Evolutionary conservation across 1,284 basidiomycete species (phyloP).

Genomic region (Stygiomarasmius scandens): DNA sequence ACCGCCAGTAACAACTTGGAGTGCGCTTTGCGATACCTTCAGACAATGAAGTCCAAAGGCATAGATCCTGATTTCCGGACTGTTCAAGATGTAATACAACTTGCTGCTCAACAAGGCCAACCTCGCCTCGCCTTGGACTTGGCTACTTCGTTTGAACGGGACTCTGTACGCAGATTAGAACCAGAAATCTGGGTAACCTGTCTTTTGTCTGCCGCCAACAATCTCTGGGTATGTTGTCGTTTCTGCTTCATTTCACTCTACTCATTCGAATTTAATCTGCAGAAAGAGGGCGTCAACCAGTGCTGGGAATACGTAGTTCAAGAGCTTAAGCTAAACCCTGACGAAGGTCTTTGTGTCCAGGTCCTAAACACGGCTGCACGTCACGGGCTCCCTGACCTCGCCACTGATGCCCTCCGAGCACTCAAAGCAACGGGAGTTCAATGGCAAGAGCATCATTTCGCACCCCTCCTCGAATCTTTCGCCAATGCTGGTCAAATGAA

Average conservation of each 20-base stretch:
- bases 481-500: conserved; percentile 52
- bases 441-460: conserved; percentile 71
- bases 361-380: conserved; percentile 77
- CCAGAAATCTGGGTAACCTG: conserved; percentile 61
- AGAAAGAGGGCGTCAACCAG: conserved; percentile 67
- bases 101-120: conserved; percentile 51
- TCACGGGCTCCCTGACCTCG: conserved; percentile 68
- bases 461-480: conserved; percentile 69
- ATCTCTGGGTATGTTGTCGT: conserved; percentile 58
- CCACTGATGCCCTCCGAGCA: conserved; percentile 60
- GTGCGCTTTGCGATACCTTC: conserved; percentile 57
- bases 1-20: conserved; percentile 58
- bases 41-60: conserved; percentile 49
- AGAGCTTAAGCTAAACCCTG: conserved; percentile 56
- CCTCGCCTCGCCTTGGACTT: conserved; percentile 73
- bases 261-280: conserved; percentile 16
- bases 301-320: conserved; percentile 68
- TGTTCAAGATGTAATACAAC: conserved; percentile 49
- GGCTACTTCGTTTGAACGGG: conserved; percentile 57
- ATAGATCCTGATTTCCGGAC: conserved; percentile 52
- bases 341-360: conserved; percentile 73
- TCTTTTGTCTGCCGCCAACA: conserved; percentile 57
- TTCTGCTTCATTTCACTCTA: neutral
- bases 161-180: conserved; percentile 54
- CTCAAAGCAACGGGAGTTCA: conserved; percentile 51